Conservation (phyloP, 2,329 filamentous ascomycete genomes). For the Cladosporium sp. region DNA sequence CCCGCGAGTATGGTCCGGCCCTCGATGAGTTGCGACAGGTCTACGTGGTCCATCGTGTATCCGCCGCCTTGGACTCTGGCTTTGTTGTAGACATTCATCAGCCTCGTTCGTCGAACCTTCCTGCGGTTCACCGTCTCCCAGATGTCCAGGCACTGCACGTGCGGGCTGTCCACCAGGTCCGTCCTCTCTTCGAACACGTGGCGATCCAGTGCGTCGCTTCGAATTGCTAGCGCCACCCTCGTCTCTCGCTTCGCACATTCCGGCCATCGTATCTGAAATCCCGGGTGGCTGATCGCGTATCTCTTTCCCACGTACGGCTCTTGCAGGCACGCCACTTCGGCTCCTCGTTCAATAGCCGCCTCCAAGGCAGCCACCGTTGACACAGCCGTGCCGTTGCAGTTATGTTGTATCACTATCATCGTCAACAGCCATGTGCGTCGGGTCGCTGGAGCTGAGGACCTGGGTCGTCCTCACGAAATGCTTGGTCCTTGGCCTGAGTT, state of each 20-base stretch:
- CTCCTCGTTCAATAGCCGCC: background rate
- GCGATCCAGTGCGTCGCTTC: no score
- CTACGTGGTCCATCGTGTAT: background rate
- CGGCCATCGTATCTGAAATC: no score
- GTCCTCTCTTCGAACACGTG: no score
- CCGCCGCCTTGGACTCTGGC: background rate
- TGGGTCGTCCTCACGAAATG: background rate
- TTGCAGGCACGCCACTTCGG: background rate
- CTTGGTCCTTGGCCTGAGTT: background rate
- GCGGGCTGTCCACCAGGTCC: no score
- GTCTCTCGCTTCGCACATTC: no score
- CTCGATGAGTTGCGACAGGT: background rate
- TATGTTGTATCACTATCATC: background rate
- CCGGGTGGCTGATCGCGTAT: no score
- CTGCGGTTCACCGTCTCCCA: background rate
- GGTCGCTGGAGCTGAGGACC: background rate
- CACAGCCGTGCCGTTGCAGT: background rate
- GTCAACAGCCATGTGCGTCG: background rate
- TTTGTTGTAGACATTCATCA: background rate
- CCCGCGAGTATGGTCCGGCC: background rate
- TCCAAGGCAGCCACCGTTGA: background rate
- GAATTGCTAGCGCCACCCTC: no score
- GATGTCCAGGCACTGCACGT: no score
- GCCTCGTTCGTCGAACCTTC: background rate
- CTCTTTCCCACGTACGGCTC: background rate